Evolutionary conservation across 2,329 filamentous ascomycete species (phyloP).

Genomic region (Eurotiales sp.): DNA sequence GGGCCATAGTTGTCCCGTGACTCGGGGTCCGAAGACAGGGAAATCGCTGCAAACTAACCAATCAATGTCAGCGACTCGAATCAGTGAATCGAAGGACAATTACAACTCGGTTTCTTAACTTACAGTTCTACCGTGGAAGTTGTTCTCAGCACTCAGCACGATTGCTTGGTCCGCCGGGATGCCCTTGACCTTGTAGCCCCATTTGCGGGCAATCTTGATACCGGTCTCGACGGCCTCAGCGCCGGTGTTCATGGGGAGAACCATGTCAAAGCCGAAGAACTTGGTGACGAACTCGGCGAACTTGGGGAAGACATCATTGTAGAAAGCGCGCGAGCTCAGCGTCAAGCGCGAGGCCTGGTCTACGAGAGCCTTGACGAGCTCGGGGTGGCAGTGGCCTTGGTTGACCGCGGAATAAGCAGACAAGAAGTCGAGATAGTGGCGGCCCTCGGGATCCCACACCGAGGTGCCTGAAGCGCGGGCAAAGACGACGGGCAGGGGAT

Average conservation of each 20-base stretch:
- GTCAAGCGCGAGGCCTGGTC: conserved; percentile 89
- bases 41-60: conserved; percentile 81
- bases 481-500: conserved; percentile 93
- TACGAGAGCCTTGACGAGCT: conserved; percentile 82
- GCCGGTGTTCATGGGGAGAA: conserved; percentile 96
- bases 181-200: conserved; percentile 94
- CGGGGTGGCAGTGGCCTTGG: conserved; percentile 96
- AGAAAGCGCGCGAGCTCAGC: conserved; percentile 89
- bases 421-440: conserved; percentile 94
- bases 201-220: conserved; percentile 94
- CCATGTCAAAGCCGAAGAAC: conserved; percentile 95
- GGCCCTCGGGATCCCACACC: conserved; percentile 96
- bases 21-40: conserved; percentile 91
- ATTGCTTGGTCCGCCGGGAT: conserved; percentile 80
- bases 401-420: conserved; percentile 98
- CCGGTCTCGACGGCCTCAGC: conserved; percentile 95
- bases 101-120: conserved; percentile 40
- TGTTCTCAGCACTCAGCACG: conserved; percentile 80
- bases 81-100: too few species aligned
- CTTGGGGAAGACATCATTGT: conserved; percentile 96
- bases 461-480: conserved; percentile 76
- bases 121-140: conserved; percentile 95
- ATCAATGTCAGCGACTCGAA: conserved; percentile 3
- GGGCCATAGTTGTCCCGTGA: conserved; percentile 96
- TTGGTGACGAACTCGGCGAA: conserved; percentile 89